These are phyloP conservation scores for Kodamaea arcana DNA, from an alignment of 1,139 yeast genomes.

Conservation along the genomic window DNA sequence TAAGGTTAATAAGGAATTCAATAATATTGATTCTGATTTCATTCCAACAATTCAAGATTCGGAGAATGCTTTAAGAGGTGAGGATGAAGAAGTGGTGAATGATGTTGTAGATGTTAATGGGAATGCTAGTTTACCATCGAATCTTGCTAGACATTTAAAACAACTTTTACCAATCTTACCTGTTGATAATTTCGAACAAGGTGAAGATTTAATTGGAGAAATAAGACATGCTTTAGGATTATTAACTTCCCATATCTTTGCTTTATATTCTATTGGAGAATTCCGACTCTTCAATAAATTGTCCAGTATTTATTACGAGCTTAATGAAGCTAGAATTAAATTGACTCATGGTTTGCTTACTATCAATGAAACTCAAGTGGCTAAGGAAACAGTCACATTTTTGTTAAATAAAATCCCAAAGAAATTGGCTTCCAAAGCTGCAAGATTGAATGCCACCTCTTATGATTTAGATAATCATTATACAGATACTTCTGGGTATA, in stretches of 20 bases:
- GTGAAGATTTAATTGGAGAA: conserved; percentile 50
- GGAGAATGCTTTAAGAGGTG: conserved; percentile 33
- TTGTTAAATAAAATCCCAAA: conserved; percentile 66
- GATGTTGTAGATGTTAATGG: too few species aligned
- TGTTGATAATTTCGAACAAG: conserved; percentile 33
- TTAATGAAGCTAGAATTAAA: conserved; percentile 62
- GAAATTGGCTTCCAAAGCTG: conserved; percentile 49
- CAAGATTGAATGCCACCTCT: conserved; percentile 35
- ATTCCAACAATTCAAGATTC: conserved; percentile 47
- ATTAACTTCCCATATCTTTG: conserved; percentile 60
- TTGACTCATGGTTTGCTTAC: conserved; percentile 58
- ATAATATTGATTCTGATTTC: conserved; percentile 27
- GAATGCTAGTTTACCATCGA: conserved; percentile 4
- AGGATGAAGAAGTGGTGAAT: too few species aligned
- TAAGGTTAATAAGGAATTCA: conserved; percentile 28
- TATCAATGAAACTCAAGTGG: conserved; percentile 48
- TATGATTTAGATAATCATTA: conserved; percentile 40
- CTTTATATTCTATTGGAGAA: conserved; percentile 69
- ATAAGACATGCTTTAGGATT: conserved; percentile 54
- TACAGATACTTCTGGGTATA: conserved; percentile 73
- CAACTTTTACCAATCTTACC: conserved; percentile 53
- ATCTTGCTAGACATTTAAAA: conserved; percentile 6
- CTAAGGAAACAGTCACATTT: conserved; percentile 58
- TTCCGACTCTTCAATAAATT: conserved; percentile 57
- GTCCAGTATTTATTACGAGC: conserved; percentile 48